Percentiles rank a stretch among this genome's conserved stretches.
phyloP scores from a whole-genome alignment of 208 protist genomes.

The Leishmania aethiopica region DNA sequence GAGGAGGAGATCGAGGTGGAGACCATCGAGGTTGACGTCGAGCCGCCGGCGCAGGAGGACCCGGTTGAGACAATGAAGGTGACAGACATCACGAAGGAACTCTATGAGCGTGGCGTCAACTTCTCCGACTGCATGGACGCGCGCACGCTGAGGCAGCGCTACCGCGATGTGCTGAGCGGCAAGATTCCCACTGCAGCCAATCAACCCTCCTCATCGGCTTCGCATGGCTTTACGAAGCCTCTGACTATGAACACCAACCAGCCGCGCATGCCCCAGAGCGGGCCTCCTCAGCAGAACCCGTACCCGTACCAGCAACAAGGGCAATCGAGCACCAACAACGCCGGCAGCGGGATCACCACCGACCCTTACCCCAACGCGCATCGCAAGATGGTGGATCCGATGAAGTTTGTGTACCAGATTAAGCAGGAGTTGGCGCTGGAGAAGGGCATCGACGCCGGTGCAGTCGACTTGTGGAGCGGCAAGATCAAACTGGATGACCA shows the following conservation, averaged over 20 bases:
- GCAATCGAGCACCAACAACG: slow-evolving; percentile 51
- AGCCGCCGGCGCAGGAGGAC: slow-evolving; percentile 40
- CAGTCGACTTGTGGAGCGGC: slow-evolving; percentile 89
- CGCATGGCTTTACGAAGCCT: slow-evolving; percentile 33
- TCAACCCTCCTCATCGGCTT: slow-evolving; percentile 4
- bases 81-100: slow-evolving; percentile 89
- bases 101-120: slow-evolving; percentile 87
- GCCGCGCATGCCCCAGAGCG: slow-evolving; percentile 44
- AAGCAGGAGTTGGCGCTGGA: slow-evolving; percentile 85
- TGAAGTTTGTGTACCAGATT: slow-evolving; percentile 89
- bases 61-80: slow-evolving; percentile 79
- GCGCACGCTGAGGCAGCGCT: slow-evolving; percentile 79
- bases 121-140: slow-evolving; percentile 92
- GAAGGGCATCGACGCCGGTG: slow-evolving; percentile 79
- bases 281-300: slow-evolving; percentile 23
- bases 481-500: slow-evolving; percentile 85
- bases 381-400: slow-evolving; percentile 92
- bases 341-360: slow-evolving; percentile 57
- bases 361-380: slow-evolving; percentile 91
- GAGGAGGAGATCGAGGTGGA: slow-evolving; percentile 84
- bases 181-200: slow-evolving; percentile 38
- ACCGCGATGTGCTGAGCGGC: slow-evolving; percentile 75
- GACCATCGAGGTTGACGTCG: slow-evolving; percentile 84
- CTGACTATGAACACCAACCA: slow-evolving; percentile 34
- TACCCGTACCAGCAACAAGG: slow-evolving; percentile 51